Evolutionary conservation across 176 grass and related monocot species (phyloP).

Genomic region (Hyparrhenia diplandra): DNA sequence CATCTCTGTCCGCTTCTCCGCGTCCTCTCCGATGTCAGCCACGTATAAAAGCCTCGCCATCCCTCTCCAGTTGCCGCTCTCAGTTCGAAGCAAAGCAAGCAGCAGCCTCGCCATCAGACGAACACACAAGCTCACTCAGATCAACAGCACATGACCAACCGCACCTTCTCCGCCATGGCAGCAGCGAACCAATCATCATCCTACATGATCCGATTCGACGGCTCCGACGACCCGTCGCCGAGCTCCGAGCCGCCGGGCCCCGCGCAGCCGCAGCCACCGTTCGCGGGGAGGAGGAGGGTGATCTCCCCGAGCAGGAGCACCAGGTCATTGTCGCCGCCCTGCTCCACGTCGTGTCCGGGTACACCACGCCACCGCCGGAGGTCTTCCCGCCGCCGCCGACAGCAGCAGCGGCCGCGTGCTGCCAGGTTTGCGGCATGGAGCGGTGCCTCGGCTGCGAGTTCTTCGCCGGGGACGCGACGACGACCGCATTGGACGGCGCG

Average conservation of each 20-base stretch:
- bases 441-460: conserved; percentile 75
- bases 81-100: conserved; percentile 34
- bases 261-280: no score
- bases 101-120: neutral
- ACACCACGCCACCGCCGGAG: conserved; percentile 43
- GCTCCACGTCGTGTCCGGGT: conserved; percentile 67
- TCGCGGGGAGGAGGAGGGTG: neutral
- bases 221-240: neutral
- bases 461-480: conserved; percentile 23
- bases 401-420: conserved; percentile 24
- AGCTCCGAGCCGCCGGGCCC: neutral
- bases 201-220: conserved; percentile 43
- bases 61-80: conserved; percentile 32
- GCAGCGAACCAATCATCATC: neutral
- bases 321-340: conserved; percentile 58
- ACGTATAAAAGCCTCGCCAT: conserved; percentile 14
- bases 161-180: conserved; percentile 19
- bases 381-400: neutral
- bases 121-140: neutral
- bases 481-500: neutral
- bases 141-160: neutral
- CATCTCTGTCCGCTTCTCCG: neutral
- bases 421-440: conserved; percentile 43
- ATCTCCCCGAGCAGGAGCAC: conserved; percentile 49
- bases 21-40: neutral